Base-by-base conservation (phyloP, 306 rosid genomes). In the Ormosia emarginata region DNA sequence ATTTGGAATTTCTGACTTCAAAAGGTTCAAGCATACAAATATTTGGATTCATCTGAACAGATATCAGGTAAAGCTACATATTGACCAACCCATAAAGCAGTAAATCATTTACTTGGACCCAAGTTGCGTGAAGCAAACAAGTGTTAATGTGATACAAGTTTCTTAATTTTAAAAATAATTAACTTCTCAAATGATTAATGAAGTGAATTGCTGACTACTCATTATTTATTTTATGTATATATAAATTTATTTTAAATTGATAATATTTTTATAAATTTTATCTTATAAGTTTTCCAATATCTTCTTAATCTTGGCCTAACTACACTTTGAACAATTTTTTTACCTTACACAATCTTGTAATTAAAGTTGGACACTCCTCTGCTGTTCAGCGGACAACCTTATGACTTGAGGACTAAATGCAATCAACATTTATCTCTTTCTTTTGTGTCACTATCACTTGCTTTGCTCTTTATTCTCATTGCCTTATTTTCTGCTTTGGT, bases 301-400 rank as follows among this genome's bases (percentile, higher is more conserved):
- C 11, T 44, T 69, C 9, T 3, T 11, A 24, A 30, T 39, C 74
- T 46, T 29, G 11, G 34, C 41, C 75, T 46, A 46, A 43, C 72
- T 44, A 47, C 14, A 39, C 13, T 66, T 37, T 64, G 47, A 37
- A 37, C 30, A 24, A 10, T 11, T 41, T 18, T 11, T 11, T 46
- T 46, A 66, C 82, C 9, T 50, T 10, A 18, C 13, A 43, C 63
- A 15, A 17, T n/a, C 39, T 17, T 24, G 34, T 17, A 36, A 63
- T 9, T 49, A 64, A 81, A 81, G 80, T 81, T 74, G 85, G 85
- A 81, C 85, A 73, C 75, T 73, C 39, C 84, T 81, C 67, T 53
- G 5, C 5, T 29, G 15, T 73, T 80, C 37, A 50, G 58, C 37
- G 0, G 49, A 34, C 30, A 61, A 11, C 10, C 41, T 15, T 12